These are phyloP conservation scores for Aspergillus spinulosporus DNA, from an alignment of 2,329 filamentous ascomycete species.

Conservation along the genomic window DNA sequence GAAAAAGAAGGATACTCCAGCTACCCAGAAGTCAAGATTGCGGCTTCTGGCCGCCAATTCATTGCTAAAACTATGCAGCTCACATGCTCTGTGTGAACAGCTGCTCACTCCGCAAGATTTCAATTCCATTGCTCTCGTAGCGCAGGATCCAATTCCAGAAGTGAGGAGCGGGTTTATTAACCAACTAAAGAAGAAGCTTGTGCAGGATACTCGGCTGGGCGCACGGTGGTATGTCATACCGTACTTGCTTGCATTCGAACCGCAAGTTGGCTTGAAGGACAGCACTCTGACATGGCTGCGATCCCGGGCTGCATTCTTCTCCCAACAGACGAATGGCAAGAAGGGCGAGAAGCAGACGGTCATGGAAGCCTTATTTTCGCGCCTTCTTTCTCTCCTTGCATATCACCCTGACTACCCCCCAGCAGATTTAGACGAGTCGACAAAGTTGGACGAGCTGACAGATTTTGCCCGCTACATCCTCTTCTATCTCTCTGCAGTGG, in stretches of 20 bases:
- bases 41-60: conserved; percentile 78
- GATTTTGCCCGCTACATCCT: conserved; percentile 87
- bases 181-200: conserved; percentile 73
- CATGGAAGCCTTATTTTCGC: conserved; percentile 78
- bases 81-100: conserved; percentile 70
- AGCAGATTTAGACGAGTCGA: conserved; percentile 37
- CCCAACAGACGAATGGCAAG: conserved; percentile 44
- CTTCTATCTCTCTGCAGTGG: conserved; percentile 81
- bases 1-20: conserved; percentile 71
- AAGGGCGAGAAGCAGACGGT: conserved; percentile 55
- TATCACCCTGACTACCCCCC: conserved; percentile 84
- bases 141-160: conserved; percentile 72
- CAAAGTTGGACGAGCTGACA: conserved; percentile 61
- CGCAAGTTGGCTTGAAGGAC: conserved; percentile 68
- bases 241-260: conserved; percentile 91
- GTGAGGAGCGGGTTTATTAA: conserved; percentile 79
- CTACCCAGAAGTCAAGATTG: conserved; percentile 75
- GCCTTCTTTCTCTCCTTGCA: conserved; percentile 82
- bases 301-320: conserved; percentile 70
- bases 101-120: conserved; percentile 72
- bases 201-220: conserved; percentile 65
- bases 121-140: conserved; percentile 75
- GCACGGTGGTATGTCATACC: conserved; percentile 86
- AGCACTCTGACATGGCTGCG: conserved; percentile 85
- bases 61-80: conserved; percentile 78